Evolutionary conservation across 768 basidiomycete species (phyloP), one percentile per base, ranked within the genome.

Genomic region (Suillus hirtellus): DNA sequence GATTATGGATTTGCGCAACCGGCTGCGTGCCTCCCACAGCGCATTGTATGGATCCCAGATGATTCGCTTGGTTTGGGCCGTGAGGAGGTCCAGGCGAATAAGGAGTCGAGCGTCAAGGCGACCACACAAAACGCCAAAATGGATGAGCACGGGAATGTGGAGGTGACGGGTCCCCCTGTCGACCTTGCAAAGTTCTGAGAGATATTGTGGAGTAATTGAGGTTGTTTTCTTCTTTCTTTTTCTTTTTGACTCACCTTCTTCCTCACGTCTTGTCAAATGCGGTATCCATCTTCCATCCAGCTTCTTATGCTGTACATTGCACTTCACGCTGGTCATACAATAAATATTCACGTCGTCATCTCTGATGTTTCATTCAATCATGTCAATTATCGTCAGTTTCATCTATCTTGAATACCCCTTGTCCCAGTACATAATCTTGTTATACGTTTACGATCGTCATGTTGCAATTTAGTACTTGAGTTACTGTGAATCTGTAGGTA

Each of bases 1-100:
- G 72, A 85, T 58, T 87, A 87, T 69, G 89, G 90, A 14, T 98
- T 96, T 77, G 87, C 90, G 53, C 96, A 96, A 69, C 96, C 96
- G 17, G 94, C 94, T 8, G 82, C 85, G 61, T 85, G 79, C 65
- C 76, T 86, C 59, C 86, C 90, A 54, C 92, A 95, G 76, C 82
- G 88, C 65, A 80, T 86, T 5, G 78, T 98, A 38, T 99, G 96
- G 96, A 75, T 98, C 60, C 93, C 96, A 24, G 75, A 78, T 44
- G 96, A 99, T 72, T 68, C 75, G 27, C 77, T 86, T n/a, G 87
- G 88, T 10, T 70, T 94, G 60, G 85, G 81, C 1, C 76, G 79
- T 43, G 84, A 84, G 64, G 92, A 93, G 78, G 86, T 83, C 66
- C 72, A 77, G 65, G 84, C 76, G 65, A 88, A 88, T 72, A 71